phyloP scores from a whole-genome alignment of 768 basidiomycete species.

The Auriculariales sp. region DNA sequence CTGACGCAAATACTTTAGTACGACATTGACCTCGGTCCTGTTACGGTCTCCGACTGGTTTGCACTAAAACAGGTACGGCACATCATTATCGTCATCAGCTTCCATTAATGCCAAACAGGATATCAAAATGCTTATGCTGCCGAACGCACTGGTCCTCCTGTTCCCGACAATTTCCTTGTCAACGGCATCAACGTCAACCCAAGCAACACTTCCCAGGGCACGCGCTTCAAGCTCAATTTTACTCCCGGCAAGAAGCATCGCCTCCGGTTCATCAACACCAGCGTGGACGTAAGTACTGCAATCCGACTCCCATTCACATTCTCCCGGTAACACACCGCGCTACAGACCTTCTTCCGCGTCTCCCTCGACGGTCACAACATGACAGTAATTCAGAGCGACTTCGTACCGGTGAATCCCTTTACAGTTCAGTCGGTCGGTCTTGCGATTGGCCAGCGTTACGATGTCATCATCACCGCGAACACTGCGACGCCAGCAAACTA shows the following conservation, averaged over 20 bases:
- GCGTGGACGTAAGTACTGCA: background rate
- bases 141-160: background rate
- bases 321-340: background rate
- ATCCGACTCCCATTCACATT: background rate
- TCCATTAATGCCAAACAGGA: slow-evolving; percentile 36
- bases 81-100: too few species aligned
- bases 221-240: background rate
- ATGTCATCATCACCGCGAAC: slow-evolving; percentile 1
- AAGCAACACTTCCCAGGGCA: background rate
- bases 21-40: background rate
- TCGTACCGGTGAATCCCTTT: background rate
- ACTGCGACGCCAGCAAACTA: slow-evolving; percentile 1
- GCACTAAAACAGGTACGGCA: background rate
- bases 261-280: slow-evolving; percentile 3
- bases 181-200: background rate
- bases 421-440: background rate
- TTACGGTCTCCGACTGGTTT: background rate
- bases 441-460: slow-evolving; percentile 3
- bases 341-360: slow-evolving; percentile 1
- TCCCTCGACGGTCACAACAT: background rate
- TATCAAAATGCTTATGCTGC: background rate
- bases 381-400: slow-evolving; percentile 2
- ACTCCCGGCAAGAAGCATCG: slow-evolving; percentile 4
- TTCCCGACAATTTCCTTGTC: background rate
- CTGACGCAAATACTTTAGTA: slow-evolving; percentile 10